Evolutionary conservation across 768 basidiomycete species (phyloP).

Genomic region (Pilatotrama ljubarskyi): DNA sequence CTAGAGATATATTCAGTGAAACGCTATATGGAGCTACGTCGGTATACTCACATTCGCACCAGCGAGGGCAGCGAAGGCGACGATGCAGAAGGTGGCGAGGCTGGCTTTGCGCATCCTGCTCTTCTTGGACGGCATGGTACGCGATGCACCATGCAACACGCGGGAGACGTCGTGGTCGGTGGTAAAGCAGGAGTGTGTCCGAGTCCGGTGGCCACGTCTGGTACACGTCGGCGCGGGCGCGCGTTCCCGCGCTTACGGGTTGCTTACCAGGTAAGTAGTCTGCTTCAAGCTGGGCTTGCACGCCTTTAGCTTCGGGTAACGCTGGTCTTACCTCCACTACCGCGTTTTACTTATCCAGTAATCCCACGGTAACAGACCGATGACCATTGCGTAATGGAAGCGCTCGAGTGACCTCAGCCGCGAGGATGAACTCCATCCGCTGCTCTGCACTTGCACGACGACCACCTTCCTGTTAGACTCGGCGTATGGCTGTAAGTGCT

Average conservation of each 20-base stretch:
- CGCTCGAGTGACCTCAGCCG: background rate
- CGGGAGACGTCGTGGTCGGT: background rate
- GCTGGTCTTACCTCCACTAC: too few species aligned
- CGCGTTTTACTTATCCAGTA: background rate
- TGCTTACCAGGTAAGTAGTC: too few species aligned
- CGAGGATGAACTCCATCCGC: background rate
- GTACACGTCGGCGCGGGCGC: background rate
- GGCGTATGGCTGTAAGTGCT: conserved; percentile 25
- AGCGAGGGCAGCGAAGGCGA: conserved; percentile 30
- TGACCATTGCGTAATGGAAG: background rate
- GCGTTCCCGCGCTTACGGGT: too few species aligned
- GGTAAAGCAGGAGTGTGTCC: background rate
- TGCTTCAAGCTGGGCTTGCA: too few species aligned
- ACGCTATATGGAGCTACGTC: background rate
- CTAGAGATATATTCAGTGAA: background rate
- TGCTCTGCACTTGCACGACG: background rate
- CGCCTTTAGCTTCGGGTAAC: too few species aligned
- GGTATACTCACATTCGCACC: conserved; percentile 20
- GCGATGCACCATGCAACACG: background rate
- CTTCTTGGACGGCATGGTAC: background rate
- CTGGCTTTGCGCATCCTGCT: conserved; percentile 28
- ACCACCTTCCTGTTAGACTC: background rate
- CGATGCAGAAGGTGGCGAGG: conserved; percentile 33
- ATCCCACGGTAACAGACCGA: background rate
- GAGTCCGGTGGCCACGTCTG: background rate